A percentile compares a stretch with the other conserved stretches of the same genome.
These are phyloP conservation scores for Rhodocollybia butyracea DNA, from an alignment of 768 basidiomycete genomes.

Conservation along the genomic window DNA sequence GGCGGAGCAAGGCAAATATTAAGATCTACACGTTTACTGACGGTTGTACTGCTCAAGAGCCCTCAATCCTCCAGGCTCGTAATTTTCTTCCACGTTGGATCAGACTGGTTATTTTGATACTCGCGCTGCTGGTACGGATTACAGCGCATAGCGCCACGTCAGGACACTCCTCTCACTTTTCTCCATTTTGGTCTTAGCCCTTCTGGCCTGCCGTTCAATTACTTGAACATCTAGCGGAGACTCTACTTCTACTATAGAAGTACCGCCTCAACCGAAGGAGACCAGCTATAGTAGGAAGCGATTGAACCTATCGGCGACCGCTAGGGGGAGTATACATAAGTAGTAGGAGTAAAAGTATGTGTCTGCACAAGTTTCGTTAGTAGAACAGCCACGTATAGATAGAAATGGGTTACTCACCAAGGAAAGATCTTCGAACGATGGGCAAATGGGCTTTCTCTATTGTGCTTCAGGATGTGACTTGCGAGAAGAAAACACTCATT, in stretches of 20 bases:
- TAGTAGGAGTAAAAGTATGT: constrained; percentile 37
- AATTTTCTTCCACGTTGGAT: constrained; percentile 56
- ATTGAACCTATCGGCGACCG: constrained; percentile 93
- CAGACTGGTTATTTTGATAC: constrained; percentile 62
- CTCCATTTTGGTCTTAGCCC: constrained; percentile 74
- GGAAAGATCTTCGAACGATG: too few species aligned
- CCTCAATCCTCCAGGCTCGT: constrained; percentile 58
- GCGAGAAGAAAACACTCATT: too few species aligned
- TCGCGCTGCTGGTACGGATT: constrained; percentile 79
- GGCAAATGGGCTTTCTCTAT: too few species aligned
- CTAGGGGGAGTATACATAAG: constrained; percentile 54
- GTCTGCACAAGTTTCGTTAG: too few species aligned
- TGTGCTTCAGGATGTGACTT: too few species aligned
- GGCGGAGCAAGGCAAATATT: constrained; percentile 65
- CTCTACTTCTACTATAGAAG: constrained; percentile 57
- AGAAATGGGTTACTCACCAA: too few species aligned
- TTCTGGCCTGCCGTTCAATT: constrained; percentile 33
- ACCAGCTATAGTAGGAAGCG: constrained; percentile 81
- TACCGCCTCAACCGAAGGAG: constrained; percentile 84
- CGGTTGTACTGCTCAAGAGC: constrained; percentile 51
- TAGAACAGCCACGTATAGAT: too few species aligned
- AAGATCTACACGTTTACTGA: constrained; percentile 8
- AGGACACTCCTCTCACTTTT: constrained; percentile 85
- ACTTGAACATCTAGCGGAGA: constrained; percentile 43
- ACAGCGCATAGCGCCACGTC: constrained; percentile 81